Evolutionary conservation across 73 alveolate species (phyloP), one percentile per base, ranked within the genome.

Genomic region (Uronychia binucleata): DNA sequence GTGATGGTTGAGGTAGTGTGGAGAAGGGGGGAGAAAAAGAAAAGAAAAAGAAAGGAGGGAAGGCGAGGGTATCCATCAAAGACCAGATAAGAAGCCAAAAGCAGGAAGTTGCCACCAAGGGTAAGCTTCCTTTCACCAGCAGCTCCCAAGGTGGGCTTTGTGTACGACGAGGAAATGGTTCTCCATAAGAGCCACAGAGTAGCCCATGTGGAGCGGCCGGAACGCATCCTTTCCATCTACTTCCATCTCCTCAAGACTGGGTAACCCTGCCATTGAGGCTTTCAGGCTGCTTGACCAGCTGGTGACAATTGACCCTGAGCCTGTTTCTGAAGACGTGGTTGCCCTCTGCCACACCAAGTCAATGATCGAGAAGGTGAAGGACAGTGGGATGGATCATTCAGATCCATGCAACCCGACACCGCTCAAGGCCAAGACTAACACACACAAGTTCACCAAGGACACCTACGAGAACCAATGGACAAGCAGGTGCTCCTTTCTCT

Each of bases 391-490:
- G 29, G 60, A 28, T 60, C 32, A 30, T 33, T 1, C 77, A 32
- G 79, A 82, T 28, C 57, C 78, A 0, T 28, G 30, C 14, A 27
- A 34, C 35, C 76, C 80, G 31, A 77, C 34, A 31, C 87, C 84
- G 0, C 28, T 58, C 25, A 34, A 60, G 57, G 58, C 35, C 59
- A 58, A 78, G 19, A 13, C 14, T 58, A 88, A 88, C 76, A 88
- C 91, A 0, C 35, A 77, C 74, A 26, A 81, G 5, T 90, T 90
- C 58, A 26, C 75, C 19, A 74, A 80, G 31, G 95, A 90, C 77
- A 85, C 93, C 0, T 93, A 90, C 59, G 93, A 90, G 31, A 90
- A 90, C 74, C 86, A 74, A 33, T 83, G 83, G 88, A 90, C 97
- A 1, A 78, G 90, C 26, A 34, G 84, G 28, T 81, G 93, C 30